phyloP scores from a whole-genome alignment of 495 filamentous ascomycete genomes.

The Thermothielavioides terrestris region DNA sequence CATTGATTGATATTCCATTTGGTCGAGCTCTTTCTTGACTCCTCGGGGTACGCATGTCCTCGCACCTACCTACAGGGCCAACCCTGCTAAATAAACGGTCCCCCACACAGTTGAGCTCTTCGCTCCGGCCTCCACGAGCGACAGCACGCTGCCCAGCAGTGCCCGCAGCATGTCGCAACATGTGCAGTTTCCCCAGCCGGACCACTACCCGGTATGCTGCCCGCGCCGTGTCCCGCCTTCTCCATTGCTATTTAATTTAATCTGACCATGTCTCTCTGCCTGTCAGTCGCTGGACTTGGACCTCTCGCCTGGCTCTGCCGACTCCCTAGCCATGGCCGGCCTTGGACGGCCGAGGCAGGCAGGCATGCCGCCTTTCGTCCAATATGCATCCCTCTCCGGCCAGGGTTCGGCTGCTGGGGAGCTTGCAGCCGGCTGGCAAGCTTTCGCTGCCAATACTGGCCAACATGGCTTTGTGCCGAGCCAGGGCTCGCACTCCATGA shows the following conservation, averaged over 20 bases:
- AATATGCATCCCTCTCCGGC: background rate
- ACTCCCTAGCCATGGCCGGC: conserved; percentile 4
- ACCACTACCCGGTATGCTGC: conserved; percentile 7
- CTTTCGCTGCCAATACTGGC: background rate
- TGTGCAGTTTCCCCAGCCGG: background rate
- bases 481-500: background rate
- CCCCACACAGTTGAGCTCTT: no score
- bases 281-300: background rate
- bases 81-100: no score
- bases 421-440: background rate
- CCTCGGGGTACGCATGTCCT: no score
- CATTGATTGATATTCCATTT: no score
- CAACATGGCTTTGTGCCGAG: background rate
- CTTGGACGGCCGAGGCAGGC: background rate
- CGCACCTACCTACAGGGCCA: no score
- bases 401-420: background rate
- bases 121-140: no score
- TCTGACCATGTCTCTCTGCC: background rate
- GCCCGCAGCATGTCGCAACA: conserved; percentile 10
- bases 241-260: background rate
- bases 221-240: background rate
- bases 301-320: conserved; percentile 7
- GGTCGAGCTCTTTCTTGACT: no score
- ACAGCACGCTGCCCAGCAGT: background rate
- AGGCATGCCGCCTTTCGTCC: background rate